These are phyloP conservation scores for Geotrichum reessii DNA, from an alignment of 1,139 yeast species.

Conservation along the genomic window DNA sequence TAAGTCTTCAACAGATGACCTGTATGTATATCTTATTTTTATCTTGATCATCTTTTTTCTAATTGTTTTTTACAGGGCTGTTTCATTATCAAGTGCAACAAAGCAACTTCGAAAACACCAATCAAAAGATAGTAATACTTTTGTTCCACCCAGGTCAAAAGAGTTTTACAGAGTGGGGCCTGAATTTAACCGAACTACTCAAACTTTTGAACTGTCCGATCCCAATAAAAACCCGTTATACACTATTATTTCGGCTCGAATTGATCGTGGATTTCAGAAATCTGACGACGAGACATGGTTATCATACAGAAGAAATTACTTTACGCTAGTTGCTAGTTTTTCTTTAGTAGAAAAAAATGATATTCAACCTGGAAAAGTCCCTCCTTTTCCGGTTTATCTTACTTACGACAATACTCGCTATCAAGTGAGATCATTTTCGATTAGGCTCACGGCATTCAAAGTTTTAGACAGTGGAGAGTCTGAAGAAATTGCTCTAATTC, in stretches of 20 bases:
- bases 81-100: not conserved
- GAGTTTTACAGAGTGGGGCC: conserved; percentile 18
- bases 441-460: conserved; percentile 18
- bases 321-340: conserved; percentile 16
- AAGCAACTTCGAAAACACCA: conserved; percentile 3
- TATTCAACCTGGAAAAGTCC: conserved; percentile 13
- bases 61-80: too few relatives aligned
- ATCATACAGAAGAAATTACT: conserved; percentile 18
- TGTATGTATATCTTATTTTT: not conserved
- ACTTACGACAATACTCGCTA: not conserved
- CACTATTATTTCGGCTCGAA: conserved; percentile 15
- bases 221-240: conserved; percentile 13
- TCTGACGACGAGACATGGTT: conserved; percentile 15
- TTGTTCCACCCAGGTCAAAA: conserved; percentile 11
- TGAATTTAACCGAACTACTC: conserved; percentile 14
- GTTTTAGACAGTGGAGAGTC: conserved; percentile 1
- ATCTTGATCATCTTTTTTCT: too few relatives aligned
- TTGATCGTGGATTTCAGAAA: conserved; percentile 19
- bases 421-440: conserved; percentile 12
- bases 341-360: conserved; percentile 10
- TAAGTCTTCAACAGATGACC: not conserved
- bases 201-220: conserved; percentile 15
- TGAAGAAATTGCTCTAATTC: conserved; percentile 17
- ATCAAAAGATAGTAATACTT: conserved; percentile 5
- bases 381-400: conserved; percentile 13